A percentile compares a stretch with the other conserved stretches of the same genome.
These are phyloP conservation scores for Cymbopogon flexuosus DNA, from an alignment of 202 grass and related monocot genomes.

Conservation along the genomic window DNA sequence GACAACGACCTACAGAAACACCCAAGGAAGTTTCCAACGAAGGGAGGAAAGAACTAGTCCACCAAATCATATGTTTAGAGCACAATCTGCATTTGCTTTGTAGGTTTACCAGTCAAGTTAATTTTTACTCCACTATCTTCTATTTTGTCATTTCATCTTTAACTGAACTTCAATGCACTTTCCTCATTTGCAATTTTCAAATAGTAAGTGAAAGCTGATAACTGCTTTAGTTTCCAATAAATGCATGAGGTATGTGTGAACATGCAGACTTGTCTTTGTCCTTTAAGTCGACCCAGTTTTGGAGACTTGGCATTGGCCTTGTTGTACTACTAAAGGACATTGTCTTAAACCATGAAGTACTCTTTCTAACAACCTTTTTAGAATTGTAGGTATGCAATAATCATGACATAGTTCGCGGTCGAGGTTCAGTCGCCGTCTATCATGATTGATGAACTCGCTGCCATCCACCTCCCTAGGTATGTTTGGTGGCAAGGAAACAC, in stretches of 20 bases:
- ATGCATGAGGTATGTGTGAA: neutral
- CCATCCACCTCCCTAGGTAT: neutral
- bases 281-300: conserved; percentile 24
- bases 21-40: neutral
- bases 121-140: conserved; percentile 11
- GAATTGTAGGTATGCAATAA: neutral
- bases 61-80: neutral
- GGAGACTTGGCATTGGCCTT: neutral
- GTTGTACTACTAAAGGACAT: neutral
- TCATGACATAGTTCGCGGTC: neutral
- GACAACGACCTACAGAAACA: neutral
- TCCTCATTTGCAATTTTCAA: neutral
- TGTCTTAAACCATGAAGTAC: neutral
- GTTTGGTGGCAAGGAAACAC: neutral
- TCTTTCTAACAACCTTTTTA: neutral
- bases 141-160: neutral
- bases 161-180: neutral
- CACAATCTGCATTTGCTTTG: neutral
- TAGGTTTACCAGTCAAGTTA: neutral
- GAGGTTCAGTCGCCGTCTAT: neutral
- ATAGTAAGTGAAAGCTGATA: neutral
- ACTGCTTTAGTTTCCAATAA: neutral
- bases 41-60: neutral
- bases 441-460: neutral
- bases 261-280: neutral